phyloP scores from a whole-genome alignment of 176 grass and related monocot genomes.

The Cenchrus purpureus region DNA sequence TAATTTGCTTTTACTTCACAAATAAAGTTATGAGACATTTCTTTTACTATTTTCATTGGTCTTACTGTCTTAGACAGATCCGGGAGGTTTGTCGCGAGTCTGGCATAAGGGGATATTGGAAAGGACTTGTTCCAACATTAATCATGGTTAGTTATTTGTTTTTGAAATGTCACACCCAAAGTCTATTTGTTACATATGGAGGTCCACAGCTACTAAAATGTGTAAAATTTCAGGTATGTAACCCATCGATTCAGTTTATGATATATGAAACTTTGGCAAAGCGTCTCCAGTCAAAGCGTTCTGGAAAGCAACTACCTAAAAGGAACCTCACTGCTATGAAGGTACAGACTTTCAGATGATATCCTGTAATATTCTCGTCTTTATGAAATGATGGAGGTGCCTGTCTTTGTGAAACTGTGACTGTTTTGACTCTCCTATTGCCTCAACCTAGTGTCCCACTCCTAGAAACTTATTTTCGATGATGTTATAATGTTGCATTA shows the following conservation, averaged over 20 bases:
- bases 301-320: slow-evolving; percentile 51
- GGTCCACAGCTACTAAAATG: slow-evolving; percentile 31
- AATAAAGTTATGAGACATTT: slow-evolving; percentile 25
- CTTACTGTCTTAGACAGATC: slow-evolving; percentile 60
- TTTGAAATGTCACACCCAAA: slow-evolving; percentile 24
- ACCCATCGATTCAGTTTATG: slow-evolving; percentile 99
- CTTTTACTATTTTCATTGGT: slow-evolving; percentile 18
- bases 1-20: slow-evolving; percentile 45
- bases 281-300: slow-evolving; percentile 64
- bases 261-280: slow-evolving; percentile 94
- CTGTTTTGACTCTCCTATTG: slow-evolving; percentile 21
- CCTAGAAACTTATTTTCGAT: slow-evolving; percentile 32
- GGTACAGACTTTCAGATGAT: slow-evolving; percentile 49
- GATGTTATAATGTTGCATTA: background rate
- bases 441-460: background rate
- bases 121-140: slow-evolving; percentile 93
- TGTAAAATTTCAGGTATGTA: slow-evolving; percentile 77
- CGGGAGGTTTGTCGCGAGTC: slow-evolving; percentile 79
- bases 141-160: slow-evolving; percentile 79
- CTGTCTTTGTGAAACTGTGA: background rate
- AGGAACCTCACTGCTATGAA: slow-evolving; percentile 84
- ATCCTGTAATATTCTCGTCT: background rate
- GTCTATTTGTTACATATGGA: slow-evolving; percentile 21
- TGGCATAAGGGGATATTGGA: slow-evolving; percentile 94
- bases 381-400: background rate